These are phyloP conservation scores for Solanum acaule DNA, from an alignment of 257 asterid genomes.

Conservation along the genomic window DNA sequence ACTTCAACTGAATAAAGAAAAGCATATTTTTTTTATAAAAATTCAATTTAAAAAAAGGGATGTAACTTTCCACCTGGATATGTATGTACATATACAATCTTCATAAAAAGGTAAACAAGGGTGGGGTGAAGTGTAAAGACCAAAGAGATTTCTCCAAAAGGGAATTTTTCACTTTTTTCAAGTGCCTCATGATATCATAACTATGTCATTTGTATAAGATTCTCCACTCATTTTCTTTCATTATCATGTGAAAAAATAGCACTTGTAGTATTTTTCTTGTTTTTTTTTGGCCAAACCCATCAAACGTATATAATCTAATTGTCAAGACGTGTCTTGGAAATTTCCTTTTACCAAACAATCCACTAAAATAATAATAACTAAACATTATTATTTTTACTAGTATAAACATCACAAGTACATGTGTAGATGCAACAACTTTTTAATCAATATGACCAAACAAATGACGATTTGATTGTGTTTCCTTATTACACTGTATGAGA, in stretches of 20 bases:
- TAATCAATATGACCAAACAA: not conserved
- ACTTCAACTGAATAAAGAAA: not conserved
- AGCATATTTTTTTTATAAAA: not conserved
- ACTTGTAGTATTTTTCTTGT: not conserved
- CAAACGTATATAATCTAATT: not conserved
- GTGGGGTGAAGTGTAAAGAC: not conserved
- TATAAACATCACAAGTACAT: not conserved
- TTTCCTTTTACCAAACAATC: not conserved
- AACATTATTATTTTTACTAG: not conserved
- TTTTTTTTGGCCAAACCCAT: not conserved
- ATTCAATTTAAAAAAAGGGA: not conserved
- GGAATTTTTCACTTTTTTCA: not conserved
- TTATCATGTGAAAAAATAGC: not conserved
- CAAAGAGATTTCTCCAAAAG: not conserved
- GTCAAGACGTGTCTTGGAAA: not conserved
- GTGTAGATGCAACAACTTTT: not conserved
- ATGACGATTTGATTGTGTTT: not conserved
- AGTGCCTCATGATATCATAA: conserved; percentile 2
- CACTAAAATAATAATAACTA: not conserved
- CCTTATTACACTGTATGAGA: not conserved
- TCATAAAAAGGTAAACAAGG: not conserved
- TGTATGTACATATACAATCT: not conserved
- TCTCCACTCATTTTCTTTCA: not conserved
- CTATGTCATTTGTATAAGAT: not conserved
- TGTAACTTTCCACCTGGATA: not conserved